These are phyloP conservation scores for Rhododendron williamsianum DNA, from an alignment of 148 eudicot species.

Conservation along the genomic window DNA sequence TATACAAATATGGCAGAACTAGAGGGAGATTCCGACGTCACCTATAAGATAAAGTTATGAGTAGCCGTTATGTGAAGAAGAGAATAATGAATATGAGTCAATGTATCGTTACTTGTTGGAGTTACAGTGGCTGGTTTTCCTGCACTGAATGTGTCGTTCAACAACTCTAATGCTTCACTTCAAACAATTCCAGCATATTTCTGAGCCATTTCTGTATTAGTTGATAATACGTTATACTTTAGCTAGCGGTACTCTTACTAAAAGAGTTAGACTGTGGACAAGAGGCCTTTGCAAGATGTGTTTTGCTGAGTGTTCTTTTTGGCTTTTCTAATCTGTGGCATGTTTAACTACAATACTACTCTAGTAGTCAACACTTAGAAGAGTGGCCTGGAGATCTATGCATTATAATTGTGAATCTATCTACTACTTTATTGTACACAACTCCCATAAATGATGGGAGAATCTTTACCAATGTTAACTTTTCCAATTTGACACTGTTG, in stretches of 20 bases:
- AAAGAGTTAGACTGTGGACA: not conserved
- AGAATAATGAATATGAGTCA: not conserved
- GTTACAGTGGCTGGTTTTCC: not conserved
- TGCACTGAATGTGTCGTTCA: not conserved
- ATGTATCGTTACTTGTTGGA: not conserved
- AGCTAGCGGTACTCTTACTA: not conserved
- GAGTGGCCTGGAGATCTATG: not conserved
- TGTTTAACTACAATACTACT: not conserved
- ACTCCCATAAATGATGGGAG: not conserved
- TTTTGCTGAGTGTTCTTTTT: not conserved
- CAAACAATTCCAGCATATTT: not conserved
- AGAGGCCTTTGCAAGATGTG: not conserved
- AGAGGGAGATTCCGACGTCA: not conserved
- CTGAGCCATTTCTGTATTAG: not conserved
- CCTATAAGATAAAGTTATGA: not conserved
- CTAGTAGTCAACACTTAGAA: not conserved
- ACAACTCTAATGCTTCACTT: not conserved
- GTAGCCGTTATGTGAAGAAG: not conserved
- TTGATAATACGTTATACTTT: not conserved
- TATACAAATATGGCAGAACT: not conserved
- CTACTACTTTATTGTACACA: not conserved
- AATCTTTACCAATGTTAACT: not conserved
- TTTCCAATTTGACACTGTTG: not conserved
- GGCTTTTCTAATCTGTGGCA: not conserved
- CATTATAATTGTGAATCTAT: not conserved